These are phyloP conservation scores for Stagonosporopsis rhizophila DNA, from an alignment of 2,329 filamentous ascomycete species.

Conservation along the genomic window DNA sequence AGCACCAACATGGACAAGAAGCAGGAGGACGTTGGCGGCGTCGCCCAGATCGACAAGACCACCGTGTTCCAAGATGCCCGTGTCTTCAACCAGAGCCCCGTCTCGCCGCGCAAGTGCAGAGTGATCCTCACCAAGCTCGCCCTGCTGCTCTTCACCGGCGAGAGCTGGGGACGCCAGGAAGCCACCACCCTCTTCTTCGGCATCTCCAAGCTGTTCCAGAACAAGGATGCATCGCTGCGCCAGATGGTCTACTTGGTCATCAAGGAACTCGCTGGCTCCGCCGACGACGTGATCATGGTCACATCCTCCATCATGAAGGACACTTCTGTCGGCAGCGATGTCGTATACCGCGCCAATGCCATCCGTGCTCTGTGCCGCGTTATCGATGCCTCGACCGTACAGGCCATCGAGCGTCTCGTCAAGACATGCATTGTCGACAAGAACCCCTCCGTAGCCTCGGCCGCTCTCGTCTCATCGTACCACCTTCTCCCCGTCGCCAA, in stretches of 20 bases:
- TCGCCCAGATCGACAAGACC: constrained; percentile 97
- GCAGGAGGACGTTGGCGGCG: constrained; percentile 94
- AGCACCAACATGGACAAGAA: constrained; percentile 74
- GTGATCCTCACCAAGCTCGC: constrained; percentile 93
- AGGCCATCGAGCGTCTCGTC: constrained; percentile 97
- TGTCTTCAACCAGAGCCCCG: constrained; percentile 96
- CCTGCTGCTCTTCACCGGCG: constrained; percentile 93
- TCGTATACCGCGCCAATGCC: constrained; percentile 83
- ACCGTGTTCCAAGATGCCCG: constrained; percentile 99
- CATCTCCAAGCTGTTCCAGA: constrained; percentile 97
- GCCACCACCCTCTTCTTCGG: constrained; percentile 98
- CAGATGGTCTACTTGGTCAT: constrained; percentile 99
- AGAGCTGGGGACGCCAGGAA: constrained; percentile 96
- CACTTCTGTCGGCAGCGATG: constrained; percentile 91
- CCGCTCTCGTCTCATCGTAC: constrained; percentile 94
- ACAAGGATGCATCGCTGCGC: constrained; percentile 95
- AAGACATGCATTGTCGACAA: constrained; percentile 99
- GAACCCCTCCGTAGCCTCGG: constrained; percentile 95
- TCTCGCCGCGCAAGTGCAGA: constrained; percentile 96
- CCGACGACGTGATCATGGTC: constrained; percentile 99
- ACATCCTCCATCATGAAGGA: constrained; percentile 99
- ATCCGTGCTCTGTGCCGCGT: constrained; percentile 95
- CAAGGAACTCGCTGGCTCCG: constrained; percentile 94
- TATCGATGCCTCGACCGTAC: constrained; percentile 92
- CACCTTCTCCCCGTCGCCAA: constrained; percentile 95